Base-by-base conservation (phyloP, 305 asterid species). In the Andrographis paniculata region DNA sequence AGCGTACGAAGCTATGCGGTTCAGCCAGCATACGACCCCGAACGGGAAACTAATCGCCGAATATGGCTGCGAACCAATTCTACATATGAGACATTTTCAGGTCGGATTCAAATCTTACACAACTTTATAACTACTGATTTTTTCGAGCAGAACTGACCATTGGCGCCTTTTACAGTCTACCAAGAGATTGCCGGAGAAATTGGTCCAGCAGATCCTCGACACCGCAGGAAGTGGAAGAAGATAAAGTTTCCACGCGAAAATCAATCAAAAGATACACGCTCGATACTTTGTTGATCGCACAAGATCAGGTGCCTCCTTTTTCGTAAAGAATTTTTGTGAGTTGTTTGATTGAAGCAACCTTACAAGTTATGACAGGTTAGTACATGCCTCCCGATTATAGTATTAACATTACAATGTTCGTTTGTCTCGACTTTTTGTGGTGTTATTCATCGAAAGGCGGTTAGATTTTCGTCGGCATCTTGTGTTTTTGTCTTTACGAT, bases 41-140 rank as follows among this genome's bases (percentile, higher is more conserved):
- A 82, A 70, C 0, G 98, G 98, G 9, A 85, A 82, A 35, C 70
- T 68, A 48, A 80, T 86, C 14, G 96, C 98, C 12, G 98, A 86
- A 49, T 87, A 85, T 48, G 98, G 98, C 28, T 86, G 98, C 50
- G 95, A 89, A 76, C 98, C 96, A 12, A 86, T 89, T 49, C 78
- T 89, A 33, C 95, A 89, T 50, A 89, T 89, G 98, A 73, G 98
- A 66, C 84, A 89, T 48, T 89, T 89, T 60, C 98, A 89, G 96
- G 98, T 85, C 42, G 66, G 47, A 52, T 19, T 27, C 45, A 16
- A 18, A 43, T 16, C 21, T 42, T 39, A 21, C 4, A 20, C 13
- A 20, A 30, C 10, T 37, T 58, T 35, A 9, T 53, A 31, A 43
- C 21, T 30, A 27, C 39, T 28, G 22, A 20, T 15, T 46, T 17